phyloP scores from a whole-genome alignment of 2,329 filamentous ascomycete species.

The Ceratocystis variospora region DNA sequence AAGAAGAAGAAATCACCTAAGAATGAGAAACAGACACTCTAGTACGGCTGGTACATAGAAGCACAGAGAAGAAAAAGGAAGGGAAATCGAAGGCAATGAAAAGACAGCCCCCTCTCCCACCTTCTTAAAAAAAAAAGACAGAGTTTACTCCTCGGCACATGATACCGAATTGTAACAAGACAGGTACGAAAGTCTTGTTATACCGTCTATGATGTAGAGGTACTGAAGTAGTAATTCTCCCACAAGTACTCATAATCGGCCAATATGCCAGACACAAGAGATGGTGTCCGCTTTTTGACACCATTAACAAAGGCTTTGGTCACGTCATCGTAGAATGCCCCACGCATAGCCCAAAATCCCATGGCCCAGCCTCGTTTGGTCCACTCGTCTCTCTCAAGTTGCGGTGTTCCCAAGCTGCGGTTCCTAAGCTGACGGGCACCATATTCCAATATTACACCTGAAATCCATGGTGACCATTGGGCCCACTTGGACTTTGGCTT shows the following conservation, averaged over 20 bases:
- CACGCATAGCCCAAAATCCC: conserved; percentile 92
- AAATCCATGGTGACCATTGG: conserved; percentile 83
- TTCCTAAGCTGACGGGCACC: conserved; percentile 71
- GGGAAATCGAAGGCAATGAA: not conserved
- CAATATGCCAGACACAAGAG: conserved; percentile 69
- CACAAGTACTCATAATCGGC: conserved; percentile 97
- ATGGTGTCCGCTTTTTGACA: conserved; percentile 62
- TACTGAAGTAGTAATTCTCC: conserved; percentile 92
- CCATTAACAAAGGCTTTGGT: conserved; percentile 62
- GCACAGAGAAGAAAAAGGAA: not conserved
- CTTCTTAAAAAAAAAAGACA: not conserved
- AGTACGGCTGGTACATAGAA: not conserved
- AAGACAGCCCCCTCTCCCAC: not conserved
- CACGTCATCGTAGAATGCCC: conserved; percentile 90
- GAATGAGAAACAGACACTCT: too few relatives aligned
- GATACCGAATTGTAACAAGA: not conserved
- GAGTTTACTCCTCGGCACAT: not conserved
- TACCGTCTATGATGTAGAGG: conserved; percentile 29
- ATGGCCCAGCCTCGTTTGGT: conserved; percentile 77
- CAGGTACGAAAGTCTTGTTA: not conserved
- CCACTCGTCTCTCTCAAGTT: conserved; percentile 81
- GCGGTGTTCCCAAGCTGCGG: conserved; percentile 64
- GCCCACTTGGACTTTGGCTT: conserved; percentile 34
- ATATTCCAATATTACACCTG: conserved; percentile 74
- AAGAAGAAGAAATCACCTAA: not conserved